Conservation (phyloP, 306 rosid species). For the Cercis canadensis region DNA sequence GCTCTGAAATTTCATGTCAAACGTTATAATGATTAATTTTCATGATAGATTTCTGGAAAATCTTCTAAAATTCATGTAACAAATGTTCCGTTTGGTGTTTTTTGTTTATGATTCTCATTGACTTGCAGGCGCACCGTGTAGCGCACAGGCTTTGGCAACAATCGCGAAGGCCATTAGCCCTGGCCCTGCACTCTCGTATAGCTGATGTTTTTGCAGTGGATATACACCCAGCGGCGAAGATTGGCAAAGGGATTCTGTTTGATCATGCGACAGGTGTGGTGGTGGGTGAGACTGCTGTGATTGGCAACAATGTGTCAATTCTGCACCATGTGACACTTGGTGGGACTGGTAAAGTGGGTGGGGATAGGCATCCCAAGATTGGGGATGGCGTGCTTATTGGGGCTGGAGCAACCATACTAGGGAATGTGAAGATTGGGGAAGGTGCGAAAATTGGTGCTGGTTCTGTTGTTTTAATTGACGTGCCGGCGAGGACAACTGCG, state of each 20-base stretch:
- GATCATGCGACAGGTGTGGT: conserved; percentile 94
- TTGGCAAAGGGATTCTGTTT: conserved; percentile 84
- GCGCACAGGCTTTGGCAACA: conserved; percentile 81
- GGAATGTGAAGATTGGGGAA: conserved; percentile 86
- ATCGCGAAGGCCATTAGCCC: conserved; percentile 76
- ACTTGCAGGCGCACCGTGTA: conserved; percentile 80
- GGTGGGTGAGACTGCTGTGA: conserved; percentile 96
- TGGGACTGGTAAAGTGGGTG: conserved; percentile 92
- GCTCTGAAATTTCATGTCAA: no score
- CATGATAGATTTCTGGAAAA: neutral
- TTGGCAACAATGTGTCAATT: conserved; percentile 88
- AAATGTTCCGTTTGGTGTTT: neutral
- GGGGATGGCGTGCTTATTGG: conserved; percentile 95
- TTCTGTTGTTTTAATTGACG: conserved; percentile 87
- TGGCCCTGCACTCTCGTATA: conserved; percentile 82
- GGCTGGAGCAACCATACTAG: conserved; percentile 90
- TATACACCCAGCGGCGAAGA: conserved; percentile 89
- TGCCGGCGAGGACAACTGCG: conserved; percentile 70
- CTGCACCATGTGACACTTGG: conserved; percentile 94
- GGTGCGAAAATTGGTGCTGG: conserved; percentile 96
- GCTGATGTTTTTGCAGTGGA: conserved; percentile 90
- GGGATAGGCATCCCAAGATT: conserved; percentile 93
- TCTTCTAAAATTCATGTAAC: neutral
- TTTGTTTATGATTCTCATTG: neutral
- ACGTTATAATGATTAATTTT: no score